Percentiles rank a stretch among this genome's conserved stretches.
These are phyloP conservation scores for Pythium phragmiticola DNA, from an alignment of 352 stramenopile species.

Conservation along the genomic window DNA sequence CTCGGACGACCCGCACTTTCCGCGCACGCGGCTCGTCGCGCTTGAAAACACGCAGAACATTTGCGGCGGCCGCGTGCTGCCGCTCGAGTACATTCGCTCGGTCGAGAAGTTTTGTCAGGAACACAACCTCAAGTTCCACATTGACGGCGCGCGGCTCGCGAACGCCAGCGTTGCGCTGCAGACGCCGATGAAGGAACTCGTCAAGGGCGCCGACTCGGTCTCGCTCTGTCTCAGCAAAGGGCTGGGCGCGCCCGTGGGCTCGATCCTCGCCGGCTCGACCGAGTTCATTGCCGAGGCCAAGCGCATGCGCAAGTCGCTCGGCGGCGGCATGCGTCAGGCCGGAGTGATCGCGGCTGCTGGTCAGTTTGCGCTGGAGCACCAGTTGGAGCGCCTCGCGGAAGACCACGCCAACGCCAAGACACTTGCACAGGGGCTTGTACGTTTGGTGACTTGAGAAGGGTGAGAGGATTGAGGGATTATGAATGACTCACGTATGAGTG, in stretches of 20 bases:
- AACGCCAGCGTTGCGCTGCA: conserved; percentile 91
- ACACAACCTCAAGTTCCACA: conserved; percentile 88
- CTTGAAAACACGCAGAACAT: conserved; percentile 99
- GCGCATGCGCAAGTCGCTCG: conserved; percentile 94
- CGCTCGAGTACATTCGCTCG: conserved; percentile 76
- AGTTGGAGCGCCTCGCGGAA: conserved; percentile 74
- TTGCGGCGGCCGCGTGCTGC: conserved; percentile 90
- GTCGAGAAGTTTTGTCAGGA: conserved; percentile 73
- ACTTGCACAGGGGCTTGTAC: conserved; percentile 56
- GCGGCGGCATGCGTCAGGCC: conserved; percentile 96
- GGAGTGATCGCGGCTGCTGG: conserved; percentile 93
- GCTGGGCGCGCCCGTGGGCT: conserved; percentile 93
- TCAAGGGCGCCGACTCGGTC: conserved; percentile 87
- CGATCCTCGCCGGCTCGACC: conserved; percentile 89
- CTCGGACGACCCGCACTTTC: conserved; percentile 75
- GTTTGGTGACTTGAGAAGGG: neutral
- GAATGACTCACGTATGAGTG: neutral
- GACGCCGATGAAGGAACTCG: conserved; percentile 72
- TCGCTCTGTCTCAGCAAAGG: conserved; percentile 96
- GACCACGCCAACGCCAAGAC: conserved; percentile 82
- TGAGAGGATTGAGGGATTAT: too few species aligned
- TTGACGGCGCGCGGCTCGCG: conserved; percentile 95
- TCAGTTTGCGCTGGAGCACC: conserved; percentile 90
- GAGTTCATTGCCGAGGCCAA: conserved; percentile 89
- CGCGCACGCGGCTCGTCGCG: conserved; percentile 87